These are phyloP conservation scores for Malus hybrid DNA, from an alignment of 331 rosid genomes.

Conservation along the genomic window DNA sequence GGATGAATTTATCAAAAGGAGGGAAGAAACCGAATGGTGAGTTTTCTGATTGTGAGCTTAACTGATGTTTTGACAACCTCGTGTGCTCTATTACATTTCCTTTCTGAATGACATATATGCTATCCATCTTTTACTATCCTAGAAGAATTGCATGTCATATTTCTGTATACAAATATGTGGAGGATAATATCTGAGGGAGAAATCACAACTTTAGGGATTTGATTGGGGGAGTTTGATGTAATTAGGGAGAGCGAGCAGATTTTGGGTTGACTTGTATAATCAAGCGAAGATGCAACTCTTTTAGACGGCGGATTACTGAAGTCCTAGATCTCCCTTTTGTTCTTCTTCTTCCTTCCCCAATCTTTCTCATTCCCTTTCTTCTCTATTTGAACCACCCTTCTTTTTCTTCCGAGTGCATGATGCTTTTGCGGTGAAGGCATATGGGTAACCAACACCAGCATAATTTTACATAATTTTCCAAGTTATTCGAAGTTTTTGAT, in stretches of 20 bases:
- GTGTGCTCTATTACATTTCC: background rate
- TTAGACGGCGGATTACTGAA: background rate
- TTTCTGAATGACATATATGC: background rate
- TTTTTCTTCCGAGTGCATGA: background rate
- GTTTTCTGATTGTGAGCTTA: constrained; percentile 13
- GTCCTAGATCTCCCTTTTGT: background rate
- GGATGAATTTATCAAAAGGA: constrained; percentile 81
- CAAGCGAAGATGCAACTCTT: background rate
- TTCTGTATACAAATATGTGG: background rate
- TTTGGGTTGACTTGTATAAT: background rate
- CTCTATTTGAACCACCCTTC: background rate
- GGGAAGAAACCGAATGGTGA: constrained; percentile 90
- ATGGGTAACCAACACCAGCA: background rate
- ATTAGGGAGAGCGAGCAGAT: background rate
- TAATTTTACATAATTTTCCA: background rate
- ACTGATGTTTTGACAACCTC: constrained; percentile 2
- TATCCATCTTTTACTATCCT: background rate
- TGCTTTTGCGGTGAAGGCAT: background rate
- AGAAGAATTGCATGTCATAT: background rate
- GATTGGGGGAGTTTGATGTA: background rate
- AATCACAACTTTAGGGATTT: background rate
- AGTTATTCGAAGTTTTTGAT: background rate
- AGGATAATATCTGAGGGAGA: background rate
- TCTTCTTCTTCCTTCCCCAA: background rate
- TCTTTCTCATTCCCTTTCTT: background rate